Evolutionary conservation across 352 stramenopile species (phyloP).

Genomic region (Globisporangium orthogonon): DNA sequence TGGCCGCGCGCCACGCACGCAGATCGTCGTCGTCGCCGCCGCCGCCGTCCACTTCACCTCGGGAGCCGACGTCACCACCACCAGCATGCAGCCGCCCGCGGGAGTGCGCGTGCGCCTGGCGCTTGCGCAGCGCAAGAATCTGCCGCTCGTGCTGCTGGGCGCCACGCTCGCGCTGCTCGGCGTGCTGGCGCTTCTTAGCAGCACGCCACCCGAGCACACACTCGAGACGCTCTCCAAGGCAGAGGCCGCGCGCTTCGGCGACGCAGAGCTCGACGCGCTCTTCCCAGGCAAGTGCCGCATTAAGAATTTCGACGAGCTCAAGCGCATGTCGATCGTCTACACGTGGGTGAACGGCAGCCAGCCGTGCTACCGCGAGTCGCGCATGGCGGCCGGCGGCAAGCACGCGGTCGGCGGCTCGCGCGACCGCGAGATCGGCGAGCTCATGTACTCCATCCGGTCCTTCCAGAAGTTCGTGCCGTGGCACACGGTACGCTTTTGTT

Average conservation of each 20-base stretch:
- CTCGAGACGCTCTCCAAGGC: constrained; percentile 23
- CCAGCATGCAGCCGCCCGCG: constrained; percentile 45
- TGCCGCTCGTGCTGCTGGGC: constrained; percentile 43
- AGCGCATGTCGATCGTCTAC: constrained; percentile 86
- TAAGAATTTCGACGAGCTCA: constrained; percentile 81
- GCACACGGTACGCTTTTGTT: constrained; percentile 37
- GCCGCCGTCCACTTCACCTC: neutral
- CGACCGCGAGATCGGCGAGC: constrained; percentile 84
- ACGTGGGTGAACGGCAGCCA: constrained; percentile 86
- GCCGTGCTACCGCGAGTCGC: constrained; percentile 75
- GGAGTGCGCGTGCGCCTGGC: constrained; percentile 66
- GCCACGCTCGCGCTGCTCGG: constrained; percentile 31
- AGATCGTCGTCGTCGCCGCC: neutral
- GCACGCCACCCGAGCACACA: constrained; percentile 24
- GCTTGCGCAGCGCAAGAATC: constrained; percentile 52
- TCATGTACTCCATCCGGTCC: constrained; percentile 86
- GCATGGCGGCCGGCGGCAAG: constrained; percentile 60
- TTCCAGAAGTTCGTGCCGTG: constrained; percentile 79
- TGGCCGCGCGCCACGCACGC: neutral
- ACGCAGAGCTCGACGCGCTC: constrained; percentile 40
- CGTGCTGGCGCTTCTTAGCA: constrained; percentile 36
- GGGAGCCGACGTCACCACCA: neutral
- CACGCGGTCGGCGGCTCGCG: constrained; percentile 69
- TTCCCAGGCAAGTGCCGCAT: constrained; percentile 78
- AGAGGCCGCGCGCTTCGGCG: constrained; percentile 32